Evolutionary conservation across 108 stramenopile species (phyloP).

Genomic region (Pseudonitzschia delicatissima): DNA sequence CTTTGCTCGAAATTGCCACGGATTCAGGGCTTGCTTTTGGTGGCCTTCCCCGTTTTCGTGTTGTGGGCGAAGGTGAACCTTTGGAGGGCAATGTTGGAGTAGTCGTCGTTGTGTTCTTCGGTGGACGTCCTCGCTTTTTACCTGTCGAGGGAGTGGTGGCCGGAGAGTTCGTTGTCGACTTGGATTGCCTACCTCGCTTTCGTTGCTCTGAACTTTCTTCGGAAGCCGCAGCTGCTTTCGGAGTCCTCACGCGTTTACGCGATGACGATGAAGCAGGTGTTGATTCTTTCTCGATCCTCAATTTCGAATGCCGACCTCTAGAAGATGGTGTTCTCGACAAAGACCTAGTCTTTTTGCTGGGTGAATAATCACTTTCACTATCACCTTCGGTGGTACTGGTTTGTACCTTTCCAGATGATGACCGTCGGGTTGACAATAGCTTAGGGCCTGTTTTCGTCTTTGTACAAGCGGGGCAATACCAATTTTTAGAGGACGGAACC

Average conservation of each 20-base stretch:
- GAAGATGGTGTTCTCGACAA: constrained; percentile 11
- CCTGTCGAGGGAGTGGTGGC: constrained; percentile 2
- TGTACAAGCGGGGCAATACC: constrained; percentile 54
- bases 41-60: constrained; percentile 25
- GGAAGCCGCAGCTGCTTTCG: not conserved
- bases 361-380: not conserved
- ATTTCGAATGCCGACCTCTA: constrained; percentile 30
- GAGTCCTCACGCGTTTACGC: constrained; percentile 2
- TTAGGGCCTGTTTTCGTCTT: not conserved
- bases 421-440: not conserved
- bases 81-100: not conserved
- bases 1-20: not conserved
- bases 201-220: not conserved
- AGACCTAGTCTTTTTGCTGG: constrained; percentile 7
- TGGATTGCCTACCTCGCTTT: not conserved
- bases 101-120: constrained; percentile 10
- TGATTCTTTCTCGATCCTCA: constrained; percentile 10
- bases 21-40: constrained; percentile 14
- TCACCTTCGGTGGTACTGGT: not conserved
- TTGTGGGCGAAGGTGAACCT: not conserved
- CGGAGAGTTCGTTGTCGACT: not conserved
- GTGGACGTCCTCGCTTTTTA: constrained; percentile 31
- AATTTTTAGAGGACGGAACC: constrained; percentile 41
- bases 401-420: constrained; percentile 3
- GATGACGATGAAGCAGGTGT: not conserved